These are phyloP conservation scores for Patellifolia procumbens DNA, from an alignment of 179 eudicot species.

Conservation along the genomic window DNA sequence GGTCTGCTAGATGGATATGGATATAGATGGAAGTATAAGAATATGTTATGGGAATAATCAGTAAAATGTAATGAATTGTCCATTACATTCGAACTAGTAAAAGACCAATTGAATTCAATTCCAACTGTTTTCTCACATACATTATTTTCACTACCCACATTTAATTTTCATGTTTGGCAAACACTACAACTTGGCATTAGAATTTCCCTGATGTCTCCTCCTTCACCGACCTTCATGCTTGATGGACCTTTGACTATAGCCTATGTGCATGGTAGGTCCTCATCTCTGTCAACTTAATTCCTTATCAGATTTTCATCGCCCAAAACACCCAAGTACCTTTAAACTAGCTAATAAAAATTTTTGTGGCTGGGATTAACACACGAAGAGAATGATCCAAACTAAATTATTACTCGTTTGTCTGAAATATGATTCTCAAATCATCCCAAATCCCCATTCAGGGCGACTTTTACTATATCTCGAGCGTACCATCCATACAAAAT, in stretches of 20 bases:
- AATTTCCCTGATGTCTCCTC: conserved; percentile 25
- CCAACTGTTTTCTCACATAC: background rate
- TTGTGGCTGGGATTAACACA: too few species aligned
- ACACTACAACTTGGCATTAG: background rate
- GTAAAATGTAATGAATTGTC: background rate
- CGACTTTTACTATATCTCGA: too few species aligned
- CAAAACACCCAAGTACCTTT: too few species aligned
- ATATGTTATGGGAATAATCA: background rate
- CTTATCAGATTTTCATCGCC: too few species aligned
- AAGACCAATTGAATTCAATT: background rate
- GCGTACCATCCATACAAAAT: too few species aligned
- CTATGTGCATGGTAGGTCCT: too few species aligned
- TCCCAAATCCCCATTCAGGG: too few species aligned
- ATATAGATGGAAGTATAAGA: background rate
- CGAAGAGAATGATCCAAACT: too few species aligned
- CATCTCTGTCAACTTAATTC: too few species aligned
- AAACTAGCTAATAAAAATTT: too few species aligned
- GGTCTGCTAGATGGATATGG: background rate
- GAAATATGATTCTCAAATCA: too few species aligned
- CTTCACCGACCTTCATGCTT: conserved; percentile 18
- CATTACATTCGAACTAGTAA: background rate
- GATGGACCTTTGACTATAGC: conserved; percentile 13
- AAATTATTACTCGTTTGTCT: too few species aligned
- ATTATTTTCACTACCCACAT: background rate
- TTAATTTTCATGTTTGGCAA: background rate